Percentiles rank a stretch among this genome's conserved stretches.
These are phyloP conservation scores for Avena insularis DNA, from an alignment of 176 grass and related monocot species.

Conservation along the genomic window DNA sequence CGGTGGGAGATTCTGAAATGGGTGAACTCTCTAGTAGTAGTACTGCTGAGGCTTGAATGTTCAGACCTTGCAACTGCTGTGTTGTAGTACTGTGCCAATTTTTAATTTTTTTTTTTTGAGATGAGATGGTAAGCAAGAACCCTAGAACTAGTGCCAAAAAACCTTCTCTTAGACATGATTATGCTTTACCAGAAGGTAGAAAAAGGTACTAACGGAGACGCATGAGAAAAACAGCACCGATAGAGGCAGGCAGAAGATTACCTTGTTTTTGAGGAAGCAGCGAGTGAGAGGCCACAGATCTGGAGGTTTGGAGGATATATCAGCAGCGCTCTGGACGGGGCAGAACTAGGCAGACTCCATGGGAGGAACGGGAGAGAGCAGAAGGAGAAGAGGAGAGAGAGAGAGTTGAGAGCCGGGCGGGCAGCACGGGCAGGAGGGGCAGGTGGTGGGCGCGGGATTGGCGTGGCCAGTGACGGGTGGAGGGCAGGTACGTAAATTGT, in stretches of 20 bases:
- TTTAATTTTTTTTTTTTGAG: too few species aligned
- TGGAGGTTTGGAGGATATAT: conserved; percentile 33
- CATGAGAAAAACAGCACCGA: background rate
- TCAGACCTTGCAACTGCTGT: background rate
- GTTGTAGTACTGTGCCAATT: too few species aligned
- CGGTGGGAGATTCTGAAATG: conserved; percentile 19
- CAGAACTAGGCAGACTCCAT: conserved; percentile 56
- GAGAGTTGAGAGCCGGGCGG: conserved; percentile 49
- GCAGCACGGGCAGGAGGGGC: conserved; percentile 59
- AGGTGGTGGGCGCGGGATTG: conserved; percentile 44
- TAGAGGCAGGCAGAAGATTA: conserved; percentile 2
- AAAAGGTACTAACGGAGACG: conserved; percentile 12
- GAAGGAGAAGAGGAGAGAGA: conserved; percentile 33
- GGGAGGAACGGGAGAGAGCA: background rate
- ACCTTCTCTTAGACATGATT: background rate
- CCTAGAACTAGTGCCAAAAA: background rate
- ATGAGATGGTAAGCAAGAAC: background rate
- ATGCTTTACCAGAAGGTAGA: background rate
- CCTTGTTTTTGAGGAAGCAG: conserved; percentile 33
- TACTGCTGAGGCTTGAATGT: background rate
- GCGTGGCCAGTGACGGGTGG: conserved; percentile 29
- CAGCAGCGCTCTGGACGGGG: conserved; percentile 17
- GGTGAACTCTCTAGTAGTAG: background rate
- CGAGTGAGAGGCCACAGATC: conserved; percentile 36
- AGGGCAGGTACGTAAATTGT: conserved; percentile 37